Evolutionary conservation across 2,329 filamentous ascomycete species (phyloP).

Genomic region (Drechslerella coelobrocha): DNA sequence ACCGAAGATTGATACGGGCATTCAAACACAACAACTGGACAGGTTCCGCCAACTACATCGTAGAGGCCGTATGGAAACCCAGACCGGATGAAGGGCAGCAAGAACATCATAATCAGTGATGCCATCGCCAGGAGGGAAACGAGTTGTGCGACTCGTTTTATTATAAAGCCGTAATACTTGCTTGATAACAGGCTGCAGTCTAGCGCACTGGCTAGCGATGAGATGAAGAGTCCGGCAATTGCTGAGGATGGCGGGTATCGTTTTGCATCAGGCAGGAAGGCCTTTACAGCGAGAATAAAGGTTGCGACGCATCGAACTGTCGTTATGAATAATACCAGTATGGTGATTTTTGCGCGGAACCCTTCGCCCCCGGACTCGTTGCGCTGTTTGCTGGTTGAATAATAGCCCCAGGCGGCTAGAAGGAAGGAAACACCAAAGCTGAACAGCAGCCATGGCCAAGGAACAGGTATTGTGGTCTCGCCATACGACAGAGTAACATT

Average conservation of each 20-base stretch:
- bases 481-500: slow-evolving; percentile 25
- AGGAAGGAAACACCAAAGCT: slow-evolving; percentile 33
- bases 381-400: slow-evolving; percentile 43
- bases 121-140: slow-evolving; percentile 27
- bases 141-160: slow-evolving; percentile 36
- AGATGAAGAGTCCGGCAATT: slow-evolving; percentile 35
- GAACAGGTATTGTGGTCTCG: slow-evolving; percentile 23
- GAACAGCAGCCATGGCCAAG: slow-evolving; percentile 46
- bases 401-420: slow-evolving; percentile 31
- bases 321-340: slow-evolving; percentile 28
- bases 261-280: slow-evolving; percentile 9
- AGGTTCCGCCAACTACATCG: slow-evolving; percentile 18
- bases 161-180: slow-evolving; percentile 16
- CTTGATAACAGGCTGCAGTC: slow-evolving; percentile 29
- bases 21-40: slow-evolving; percentile 18
- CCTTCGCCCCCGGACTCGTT: slow-evolving; percentile 37
- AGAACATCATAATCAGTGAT: slow-evolving; percentile 32
- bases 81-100: slow-evolving; percentile 19
- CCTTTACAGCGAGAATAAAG: slow-evolving; percentile 37
- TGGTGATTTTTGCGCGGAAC: slow-evolving; percentile 28
- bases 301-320: slow-evolving; percentile 39
- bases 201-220: slow-evolving; percentile 35
- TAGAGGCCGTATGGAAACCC: slow-evolving; percentile 24
- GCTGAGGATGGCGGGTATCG: slow-evolving; percentile 32
- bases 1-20: slow-evolving; percentile 12